A percentile compares a stretch with the other conserved stretches of the same genome.
Conservation (phyloP, 1,139 yeast species). For the Geotrichum fermentans region DNA sequence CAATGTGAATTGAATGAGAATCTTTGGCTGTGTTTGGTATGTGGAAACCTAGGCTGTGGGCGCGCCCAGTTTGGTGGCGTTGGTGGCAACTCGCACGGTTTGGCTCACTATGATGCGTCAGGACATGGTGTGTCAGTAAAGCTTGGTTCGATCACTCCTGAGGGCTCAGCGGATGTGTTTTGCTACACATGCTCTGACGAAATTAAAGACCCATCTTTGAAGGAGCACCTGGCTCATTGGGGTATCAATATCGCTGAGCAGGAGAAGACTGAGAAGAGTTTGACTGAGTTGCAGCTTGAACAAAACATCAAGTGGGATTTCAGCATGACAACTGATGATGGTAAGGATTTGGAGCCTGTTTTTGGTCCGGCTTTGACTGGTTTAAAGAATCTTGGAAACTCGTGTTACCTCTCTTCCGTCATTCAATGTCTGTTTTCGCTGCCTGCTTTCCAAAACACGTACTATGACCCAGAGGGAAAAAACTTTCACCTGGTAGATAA, state of each 20-base stretch:
- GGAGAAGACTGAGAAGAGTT: conserved; percentile 69
- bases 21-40: conserved; percentile 85
- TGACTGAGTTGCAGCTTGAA: conserved; percentile 85
- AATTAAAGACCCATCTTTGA: conserved; percentile 63
- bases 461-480: conserved; percentile 20
- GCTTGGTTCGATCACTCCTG: conserved; percentile 77
- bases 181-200: conserved; percentile 91
- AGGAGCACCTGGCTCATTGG: conserved; percentile 49
- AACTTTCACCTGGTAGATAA: conserved; percentile 35
- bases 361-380: conserved; percentile 75
- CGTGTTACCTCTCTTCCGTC: conserved; percentile 84
- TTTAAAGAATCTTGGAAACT: conserved; percentile 81
- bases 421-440: conserved; percentile 62
- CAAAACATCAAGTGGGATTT: conserved; percentile 94
- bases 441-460: conserved; percentile 36
- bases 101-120: conserved; percentile 55
- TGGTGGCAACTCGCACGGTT: conserved; percentile 87
- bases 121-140: conserved; percentile 82
- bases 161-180: conserved; percentile 64
- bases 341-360: conserved; percentile 59
- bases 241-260: conserved; percentile 65
- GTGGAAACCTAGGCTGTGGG: conserved; percentile 91
- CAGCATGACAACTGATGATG: conserved; percentile 67
- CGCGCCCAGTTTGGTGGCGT: conserved; percentile 90
- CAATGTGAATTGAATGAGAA: conserved; percentile 70